Evolutionary conservation across 805 yeast genomes (phyloP).

Genomic region (Kuraishia floccosa): DNA sequence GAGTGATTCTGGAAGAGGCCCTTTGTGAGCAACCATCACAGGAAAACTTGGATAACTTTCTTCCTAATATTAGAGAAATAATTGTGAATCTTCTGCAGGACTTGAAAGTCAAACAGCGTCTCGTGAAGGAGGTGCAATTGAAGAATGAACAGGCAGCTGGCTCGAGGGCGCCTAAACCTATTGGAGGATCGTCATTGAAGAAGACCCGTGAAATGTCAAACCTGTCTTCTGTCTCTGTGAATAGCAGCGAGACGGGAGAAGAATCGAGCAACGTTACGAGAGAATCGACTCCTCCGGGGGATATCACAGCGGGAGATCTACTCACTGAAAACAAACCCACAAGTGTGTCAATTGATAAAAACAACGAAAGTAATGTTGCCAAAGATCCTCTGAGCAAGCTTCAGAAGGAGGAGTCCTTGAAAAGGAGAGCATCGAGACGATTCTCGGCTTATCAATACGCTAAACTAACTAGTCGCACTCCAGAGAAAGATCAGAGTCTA

Average conservation of each 20-base stretch:
- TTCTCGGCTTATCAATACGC: constrained; percentile 92
- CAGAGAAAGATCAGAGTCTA: constrained; percentile 12
- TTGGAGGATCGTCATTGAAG: too few species aligned
- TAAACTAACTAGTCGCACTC: constrained; percentile 42
- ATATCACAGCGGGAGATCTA: too few species aligned
- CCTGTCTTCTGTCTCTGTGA: too few species aligned
- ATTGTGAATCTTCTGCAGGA: constrained; percentile 72
- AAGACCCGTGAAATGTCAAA: too few species aligned
- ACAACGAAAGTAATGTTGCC: too few species aligned
- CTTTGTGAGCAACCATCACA: constrained; percentile 78
- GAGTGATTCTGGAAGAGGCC: constrained; percentile 78
- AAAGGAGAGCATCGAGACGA: constrained; percentile 87
- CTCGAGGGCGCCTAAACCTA: not conserved
- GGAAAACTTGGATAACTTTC: constrained; percentile 63
- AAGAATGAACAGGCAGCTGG: constrained; percentile 4
- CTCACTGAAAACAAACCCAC: too few species aligned
- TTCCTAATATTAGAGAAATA: constrained; percentile 79
- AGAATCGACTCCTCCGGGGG: too few species aligned
- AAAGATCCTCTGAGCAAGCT: constrained; percentile 71
- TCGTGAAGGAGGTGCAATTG: constrained; percentile 14
- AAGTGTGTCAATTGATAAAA: too few species aligned
- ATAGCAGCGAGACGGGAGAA: too few species aligned
- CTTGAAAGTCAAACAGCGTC: constrained; percentile 67
- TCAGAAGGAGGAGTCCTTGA: constrained; percentile 74
- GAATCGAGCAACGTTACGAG: too few species aligned